phyloP scores from a whole-genome alignment of 2,329 filamentous ascomycete species.

The Cladophialophora exuberans region DNA sequence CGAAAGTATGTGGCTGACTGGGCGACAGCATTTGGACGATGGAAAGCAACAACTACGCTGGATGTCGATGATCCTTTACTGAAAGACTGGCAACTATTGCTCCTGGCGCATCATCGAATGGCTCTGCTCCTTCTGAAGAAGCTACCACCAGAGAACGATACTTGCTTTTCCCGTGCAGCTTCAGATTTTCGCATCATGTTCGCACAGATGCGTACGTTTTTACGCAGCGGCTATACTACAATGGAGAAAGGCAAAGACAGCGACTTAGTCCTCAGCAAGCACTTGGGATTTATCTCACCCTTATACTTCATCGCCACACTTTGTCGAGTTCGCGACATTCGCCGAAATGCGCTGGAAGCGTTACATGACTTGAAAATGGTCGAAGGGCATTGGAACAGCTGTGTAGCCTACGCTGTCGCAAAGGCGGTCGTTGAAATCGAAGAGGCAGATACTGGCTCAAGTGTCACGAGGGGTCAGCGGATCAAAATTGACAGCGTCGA shows the following conservation, averaged over 20 bases:
- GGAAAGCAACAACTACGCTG: constrained; percentile 13
- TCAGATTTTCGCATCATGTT: constrained; percentile 28
- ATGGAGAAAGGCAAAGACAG: constrained; percentile 12
- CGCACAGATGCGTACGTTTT: constrained; percentile 23
- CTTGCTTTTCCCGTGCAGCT: constrained; percentile 16
- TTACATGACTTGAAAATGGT: constrained; percentile 19
- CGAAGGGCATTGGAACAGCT: constrained; percentile 28
- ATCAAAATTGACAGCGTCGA: constrained; percentile 25
- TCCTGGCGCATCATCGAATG: constrained; percentile 26
- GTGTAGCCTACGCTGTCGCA: constrained; percentile 24
- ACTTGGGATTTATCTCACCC: constrained; percentile 25
- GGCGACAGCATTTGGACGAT: constrained; percentile 21
- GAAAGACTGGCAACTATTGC: constrained; percentile 25
- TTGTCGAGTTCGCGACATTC: constrained; percentile 22
- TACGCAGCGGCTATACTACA: constrained; percentile 18
- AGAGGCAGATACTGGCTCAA: constrained; percentile 6
- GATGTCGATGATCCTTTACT: constrained; percentile 19
- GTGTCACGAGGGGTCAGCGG: constrained; percentile 5
- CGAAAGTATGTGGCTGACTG: constrained; percentile 26
- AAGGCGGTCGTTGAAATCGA: constrained; percentile 20
- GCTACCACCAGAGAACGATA: constrained; percentile 24
- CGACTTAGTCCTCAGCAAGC: constrained; percentile 15
- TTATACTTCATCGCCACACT: constrained; percentile 26
- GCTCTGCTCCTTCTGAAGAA: constrained; percentile 21
- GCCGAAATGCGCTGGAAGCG: constrained; percentile 20